Evolutionary conservation across 1,284 basidiomycete species (phyloP), one percentile per base, ranked within the genome.

Genomic region (Cutaneotrichosporon dermatis): DNA sequence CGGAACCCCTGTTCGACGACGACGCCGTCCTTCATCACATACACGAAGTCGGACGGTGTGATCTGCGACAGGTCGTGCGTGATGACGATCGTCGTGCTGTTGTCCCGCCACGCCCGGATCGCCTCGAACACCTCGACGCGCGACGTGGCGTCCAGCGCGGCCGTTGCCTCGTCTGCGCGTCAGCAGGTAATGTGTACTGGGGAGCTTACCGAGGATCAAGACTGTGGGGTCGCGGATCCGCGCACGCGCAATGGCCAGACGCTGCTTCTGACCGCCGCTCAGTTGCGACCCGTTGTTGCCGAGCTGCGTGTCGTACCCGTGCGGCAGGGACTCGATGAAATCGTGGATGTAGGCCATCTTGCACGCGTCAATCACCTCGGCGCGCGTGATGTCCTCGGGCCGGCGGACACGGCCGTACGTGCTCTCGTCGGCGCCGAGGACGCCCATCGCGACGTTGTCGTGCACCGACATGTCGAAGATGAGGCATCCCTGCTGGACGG

Each of bases 1-100:
- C 91, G 85, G 79, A 86, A 98, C 1, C 95, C 95, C 70, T 93
- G 88, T 73, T 98, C 89, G 42, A 86, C 87, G n/a, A 98, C 84
- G 0, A 76, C 66, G 0, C 94, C 95, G 33, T 86, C 80, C 65
- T 87, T 86, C 81, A 99, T 86, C 4, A 98, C 88, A 74, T 98
- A 97, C 12, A 95, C 88, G 67, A 95, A 98, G 76, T 98, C 94
- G 13, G 82, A 77, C 0, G 80, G 57, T 4, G 80, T 80, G 66
- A 99, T 90, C 69, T 93, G 90, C 0, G 88, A 87, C 11, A 98
- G 84, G 70, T 98, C 94, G 76, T 98, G 95, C 0, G 94, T 97
- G 78, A 98, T 96, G 61, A 98, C 88, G 70, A 99, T 88, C 0
- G 95, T 99, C 0, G 94, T 96, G 71, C 85, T 87, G 76, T 89